Evolutionary conservation across 2,329 filamentous ascomycete genomes (phyloP).

Genomic region (Trichoderma sp.): DNA sequence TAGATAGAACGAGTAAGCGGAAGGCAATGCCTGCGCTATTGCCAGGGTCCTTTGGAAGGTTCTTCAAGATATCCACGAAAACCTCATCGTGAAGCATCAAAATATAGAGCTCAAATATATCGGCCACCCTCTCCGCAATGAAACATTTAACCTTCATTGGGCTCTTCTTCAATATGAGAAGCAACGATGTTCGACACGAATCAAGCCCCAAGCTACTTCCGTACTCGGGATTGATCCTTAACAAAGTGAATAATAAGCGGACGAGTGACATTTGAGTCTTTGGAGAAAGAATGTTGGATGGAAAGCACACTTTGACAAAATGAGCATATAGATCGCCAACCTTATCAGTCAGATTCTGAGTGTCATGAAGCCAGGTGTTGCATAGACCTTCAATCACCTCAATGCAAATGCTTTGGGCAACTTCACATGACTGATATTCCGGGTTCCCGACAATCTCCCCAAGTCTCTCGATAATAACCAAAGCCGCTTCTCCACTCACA

Average conservation of each 20-base stretch:
- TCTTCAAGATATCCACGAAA: slow-evolving; percentile 77
- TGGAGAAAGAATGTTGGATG: slow-evolving; percentile 66
- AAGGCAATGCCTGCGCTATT: slow-evolving; percentile 81
- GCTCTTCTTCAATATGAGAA: slow-evolving; percentile 66
- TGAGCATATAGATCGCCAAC: slow-evolving; percentile 77
- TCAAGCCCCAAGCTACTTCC: slow-evolving; percentile 56
- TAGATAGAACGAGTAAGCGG: slow-evolving; percentile 71
- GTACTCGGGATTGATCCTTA: slow-evolving; percentile 66
- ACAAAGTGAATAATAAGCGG: slow-evolving; percentile 65
- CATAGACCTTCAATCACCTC: slow-evolving; percentile 64
- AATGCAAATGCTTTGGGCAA: slow-evolving; percentile 64
- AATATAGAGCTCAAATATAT: slow-evolving; percentile 78
- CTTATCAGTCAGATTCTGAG: slow-evolving; percentile 58
- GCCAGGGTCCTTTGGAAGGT: slow-evolving; percentile 68
- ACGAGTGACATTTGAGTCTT: slow-evolving; percentile 65
- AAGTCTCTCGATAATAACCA: slow-evolving; percentile 47
- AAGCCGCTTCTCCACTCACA: slow-evolving; percentile 45
- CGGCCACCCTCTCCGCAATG: slow-evolving; percentile 65
- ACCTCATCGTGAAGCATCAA: slow-evolving; percentile 79
- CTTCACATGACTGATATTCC: slow-evolving; percentile 70
- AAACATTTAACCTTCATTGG: slow-evolving; percentile 71
- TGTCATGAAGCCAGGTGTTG: slow-evolving; percentile 58
- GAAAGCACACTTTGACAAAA: slow-evolving; percentile 65
- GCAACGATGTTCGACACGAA: slow-evolving; percentile 64
- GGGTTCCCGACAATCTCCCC: slow-evolving; percentile 53